Evolutionary conservation across 2,329 filamentous ascomycete genomes (phyloP), one percentile per base, ranked within the genome.

Genomic region (Pseudogymnoascus sp.): DNA sequence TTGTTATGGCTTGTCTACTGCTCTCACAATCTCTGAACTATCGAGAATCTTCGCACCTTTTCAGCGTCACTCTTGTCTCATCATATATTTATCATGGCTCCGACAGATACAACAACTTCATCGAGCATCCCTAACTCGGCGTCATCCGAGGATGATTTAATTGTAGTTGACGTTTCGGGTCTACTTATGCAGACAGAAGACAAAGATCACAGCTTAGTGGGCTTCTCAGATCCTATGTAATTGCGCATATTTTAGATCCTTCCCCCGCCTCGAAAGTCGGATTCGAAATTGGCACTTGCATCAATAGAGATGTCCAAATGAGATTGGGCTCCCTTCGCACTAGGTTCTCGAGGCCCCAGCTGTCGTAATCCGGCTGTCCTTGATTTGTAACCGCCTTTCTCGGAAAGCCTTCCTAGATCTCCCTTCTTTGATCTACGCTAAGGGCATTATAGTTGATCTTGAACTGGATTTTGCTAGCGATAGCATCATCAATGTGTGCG

Each of bases 381-480:
- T 40, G 61, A 63, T 61, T 49, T 60, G 63, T 66, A 63, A 63
- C 55, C 25, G 59, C 52, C 40, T 45, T 33, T 64, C 52, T 62
- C 37, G 16, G 63, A 64, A 61, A 62, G 18, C 62, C 64, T 64
- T 63, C 33, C 61, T 23, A 64, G 59, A 65, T 37, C 16, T 59
- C 35, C 14, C 4, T 65, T 40, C 60, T n/a, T 62, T 63, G n/a
- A 4, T 63, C 59, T 40, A 41, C 25, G 60, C 37, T 43, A 60
- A 67, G 63, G 16, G 61, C 52, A 60, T 63, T 40, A 65, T 66
- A 67, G 43, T 65, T 65, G 8, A 67, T 35, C 45, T 62, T 67
- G 41, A 67, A 63, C 40, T 67, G 35, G 14, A 67, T 67, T 31
- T 60, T 61, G 59, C 60, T 66, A 21, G 40, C 25, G 43, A 66